Evolutionary conservation across 352 stramenopile species (phyloP).

Genomic region (Globisporangium viniferum): DNA sequence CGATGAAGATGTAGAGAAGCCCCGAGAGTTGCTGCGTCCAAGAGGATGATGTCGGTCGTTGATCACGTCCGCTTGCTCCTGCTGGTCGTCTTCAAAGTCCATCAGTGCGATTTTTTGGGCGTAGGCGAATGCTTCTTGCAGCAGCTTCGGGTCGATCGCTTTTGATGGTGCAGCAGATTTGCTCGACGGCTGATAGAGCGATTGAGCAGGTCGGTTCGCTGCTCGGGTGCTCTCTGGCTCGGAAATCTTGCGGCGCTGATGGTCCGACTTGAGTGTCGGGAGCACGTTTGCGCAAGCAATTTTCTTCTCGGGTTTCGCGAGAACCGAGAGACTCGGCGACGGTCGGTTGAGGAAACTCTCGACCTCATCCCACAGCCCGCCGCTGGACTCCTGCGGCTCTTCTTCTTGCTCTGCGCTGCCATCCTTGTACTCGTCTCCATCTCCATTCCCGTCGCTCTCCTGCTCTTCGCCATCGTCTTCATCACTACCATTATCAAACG

Average conservation of each 20-base stretch:
- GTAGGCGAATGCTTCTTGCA: constrained; percentile 80
- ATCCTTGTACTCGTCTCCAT: constrained; percentile 19
- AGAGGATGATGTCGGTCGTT: constrained; percentile 14
- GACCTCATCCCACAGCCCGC: constrained; percentile 65
- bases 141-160: constrained; percentile 51
- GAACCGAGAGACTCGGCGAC: constrained; percentile 45
- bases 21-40: constrained; percentile 6
- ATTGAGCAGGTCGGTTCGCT: constrained; percentile 20
- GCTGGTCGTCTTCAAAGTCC: constrained; percentile 38
- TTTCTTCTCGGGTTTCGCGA: constrained; percentile 37
- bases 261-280: constrained; percentile 33
- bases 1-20: constrained; percentile 4
- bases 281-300: constrained; percentile 26
- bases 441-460: constrained; percentile 22
- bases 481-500: constrained; percentile 3
- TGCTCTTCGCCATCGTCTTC: constrained; percentile 12
- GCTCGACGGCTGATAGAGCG: constrained; percentile 10
- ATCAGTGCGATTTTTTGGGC: constrained; percentile 52
- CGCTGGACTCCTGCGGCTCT: constrained; percentile 42
- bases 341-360: constrained; percentile 74
- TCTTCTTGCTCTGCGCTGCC: constrained; percentile 17
- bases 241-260: constrained; percentile 15
- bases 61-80: constrained; percentile 14
- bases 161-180: constrained; percentile 22
- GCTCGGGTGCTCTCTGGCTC: constrained; percentile 23